Evolutionary conservation across 495 filamentous ascomycete species (phyloP), one percentile per base, ranked within the genome.

Genomic region (Neurospora terricola): DNA sequence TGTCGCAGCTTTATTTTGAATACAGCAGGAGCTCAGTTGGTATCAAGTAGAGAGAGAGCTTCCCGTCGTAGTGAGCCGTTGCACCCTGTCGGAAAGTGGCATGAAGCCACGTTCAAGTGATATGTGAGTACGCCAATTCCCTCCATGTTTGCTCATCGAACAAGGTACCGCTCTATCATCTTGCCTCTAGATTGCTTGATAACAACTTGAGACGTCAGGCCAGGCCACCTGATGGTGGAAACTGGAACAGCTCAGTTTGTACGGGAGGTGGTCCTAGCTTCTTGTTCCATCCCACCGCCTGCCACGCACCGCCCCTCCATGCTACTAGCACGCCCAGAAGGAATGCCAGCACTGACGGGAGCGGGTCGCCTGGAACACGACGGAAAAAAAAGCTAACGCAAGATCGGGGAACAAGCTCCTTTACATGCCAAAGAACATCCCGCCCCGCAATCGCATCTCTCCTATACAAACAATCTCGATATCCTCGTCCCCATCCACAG

Each of bases 331-430:
- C 73, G 54, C 23, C 54, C 48, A 14, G n/a, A 14, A 43, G 14
- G 12, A 66, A 18, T 62, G 54, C 54, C 54, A 62, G 54, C 54
- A 62, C 54, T 62, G 54, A 62, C 54, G 27, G 27, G 54, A 34
- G 54, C 54, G 54, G 54, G 54, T 34, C 54, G 76, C 70, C 72
- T 69, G 73, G 75, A 78, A 77, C 77, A 74, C 62, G 10, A 59
- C 72, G 71, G 42, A 68, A 73, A 78, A 83, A 84, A 84, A 84
- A 82, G 80, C 80, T 81, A 45, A 72, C 70, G 34, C 73, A 62
- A 72, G 76, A 71, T 69, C 72, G 69, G 71, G 38, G 43, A 62
- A 73, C 48, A 78, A 78, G 77, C 78, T 80, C 74, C 72, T 68
- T 43, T 68, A 70, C 66, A 66, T 59, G 70, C 43, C 42, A 37